Conservation (phyloP, 1,284 basidiomycete genomes). For the Marasmius sp. region DNA sequence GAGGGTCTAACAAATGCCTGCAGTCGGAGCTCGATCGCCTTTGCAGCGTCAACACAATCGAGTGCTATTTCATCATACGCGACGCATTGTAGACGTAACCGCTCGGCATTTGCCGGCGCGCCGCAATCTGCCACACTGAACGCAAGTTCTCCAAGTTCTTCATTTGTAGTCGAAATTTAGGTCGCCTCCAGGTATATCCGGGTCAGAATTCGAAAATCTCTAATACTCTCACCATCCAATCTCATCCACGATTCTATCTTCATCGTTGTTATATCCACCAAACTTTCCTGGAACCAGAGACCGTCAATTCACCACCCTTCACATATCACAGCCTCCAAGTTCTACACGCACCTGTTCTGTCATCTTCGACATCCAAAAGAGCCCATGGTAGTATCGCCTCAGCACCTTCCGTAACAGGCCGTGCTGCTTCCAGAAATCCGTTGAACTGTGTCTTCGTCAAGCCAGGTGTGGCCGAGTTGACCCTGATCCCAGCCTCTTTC, state of each 20-base stretch:
- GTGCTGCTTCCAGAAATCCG: slow-evolving; percentile 31
- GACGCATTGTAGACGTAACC: not conserved
- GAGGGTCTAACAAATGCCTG: too few species aligned
- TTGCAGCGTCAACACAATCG: not conserved
- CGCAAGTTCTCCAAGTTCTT: too few species aligned
- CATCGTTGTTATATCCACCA: too few species aligned
- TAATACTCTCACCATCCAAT: too few species aligned
- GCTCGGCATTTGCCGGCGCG: not conserved
- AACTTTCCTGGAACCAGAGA: too few species aligned
- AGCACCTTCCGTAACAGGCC: slow-evolving; percentile 34
- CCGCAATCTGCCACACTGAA: too few species aligned
- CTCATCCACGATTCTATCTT: too few species aligned
- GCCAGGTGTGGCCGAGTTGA: slow-evolving; percentile 39
- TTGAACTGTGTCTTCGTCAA: slow-evolving; percentile 43
- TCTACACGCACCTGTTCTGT: slow-evolving; percentile 1
- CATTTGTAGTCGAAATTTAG: too few species aligned
- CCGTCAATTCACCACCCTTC: too few species aligned
- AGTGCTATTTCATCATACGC: not conserved
- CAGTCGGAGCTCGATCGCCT: not conserved
- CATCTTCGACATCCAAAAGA: slow-evolving; percentile 30
- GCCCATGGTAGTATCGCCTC: slow-evolving; percentile 35
- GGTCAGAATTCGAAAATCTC: too few species aligned
- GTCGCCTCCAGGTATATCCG: too few species aligned
- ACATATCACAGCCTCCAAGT: too few species aligned
- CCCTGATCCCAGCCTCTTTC: slow-evolving; percentile 26